phyloP scores from a whole-genome alignment of 148 eudicot genomes.

The Bassia scoparia region DNA sequence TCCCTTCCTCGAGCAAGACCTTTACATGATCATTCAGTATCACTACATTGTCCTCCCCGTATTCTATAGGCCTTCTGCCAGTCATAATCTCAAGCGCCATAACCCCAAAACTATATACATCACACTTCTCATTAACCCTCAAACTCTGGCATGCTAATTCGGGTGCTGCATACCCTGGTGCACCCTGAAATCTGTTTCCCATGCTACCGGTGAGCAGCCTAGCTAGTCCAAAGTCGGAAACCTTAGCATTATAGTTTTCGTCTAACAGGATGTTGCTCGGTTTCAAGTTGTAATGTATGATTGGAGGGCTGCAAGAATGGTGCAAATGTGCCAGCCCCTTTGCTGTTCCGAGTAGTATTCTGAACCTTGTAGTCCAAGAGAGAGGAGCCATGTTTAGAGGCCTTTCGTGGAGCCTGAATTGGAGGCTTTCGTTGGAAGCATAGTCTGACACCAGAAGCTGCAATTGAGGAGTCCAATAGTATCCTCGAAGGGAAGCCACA shows the following conservation, averaged over 20 bases:
- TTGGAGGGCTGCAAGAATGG: slow-evolving; percentile 73
- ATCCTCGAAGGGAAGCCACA: slow-evolving; percentile 64
- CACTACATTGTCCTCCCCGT: slow-evolving; percentile 77
- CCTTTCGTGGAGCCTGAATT: slow-evolving; percentile 55
- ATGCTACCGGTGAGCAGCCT: slow-evolving; percentile 53
- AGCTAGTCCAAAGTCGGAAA: slow-evolving; percentile 77
- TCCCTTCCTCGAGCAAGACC: slow-evolving; percentile 68
- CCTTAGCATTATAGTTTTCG: slow-evolving; percentile 59
- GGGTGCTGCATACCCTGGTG: slow-evolving; percentile 86
- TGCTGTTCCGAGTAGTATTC: slow-evolving; percentile 72
- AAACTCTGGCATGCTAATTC: slow-evolving; percentile 85
- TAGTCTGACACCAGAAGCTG: slow-evolving; percentile 80
- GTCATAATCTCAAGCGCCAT: slow-evolving; percentile 75
- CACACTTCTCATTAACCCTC: slow-evolving; percentile 87
- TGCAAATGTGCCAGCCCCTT: slow-evolving; percentile 86
- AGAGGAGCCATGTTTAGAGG: slow-evolving; percentile 49
- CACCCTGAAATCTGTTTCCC: slow-evolving; percentile 66
- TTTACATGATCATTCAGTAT: slow-evolving; percentile 74
- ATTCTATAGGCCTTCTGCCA: slow-evolving; percentile 74
- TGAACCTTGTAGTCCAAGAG: slow-evolving; percentile 64
- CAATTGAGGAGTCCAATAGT: slow-evolving; percentile 84
- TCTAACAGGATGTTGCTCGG: slow-evolving; percentile 83
- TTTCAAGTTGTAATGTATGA: slow-evolving; percentile 84
- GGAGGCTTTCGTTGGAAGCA: slow-evolving; percentile 61
- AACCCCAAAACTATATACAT: slow-evolving; percentile 84